Evolutionary conservation across 192 early-diverging fungal genomes (phyloP).

Genomic region (Backusella liffmaniae): DNA sequence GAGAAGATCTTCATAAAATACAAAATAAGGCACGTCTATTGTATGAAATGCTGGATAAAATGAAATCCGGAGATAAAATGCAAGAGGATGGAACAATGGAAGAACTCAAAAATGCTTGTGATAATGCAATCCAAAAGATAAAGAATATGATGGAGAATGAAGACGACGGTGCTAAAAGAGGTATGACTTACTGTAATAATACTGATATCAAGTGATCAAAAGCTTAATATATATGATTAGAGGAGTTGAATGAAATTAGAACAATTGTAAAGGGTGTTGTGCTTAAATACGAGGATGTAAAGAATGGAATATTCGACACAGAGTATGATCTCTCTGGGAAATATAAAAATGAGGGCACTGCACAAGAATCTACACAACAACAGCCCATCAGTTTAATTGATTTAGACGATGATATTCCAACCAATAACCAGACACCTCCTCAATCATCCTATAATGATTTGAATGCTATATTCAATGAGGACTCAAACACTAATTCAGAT

Average conservation of each 20-base stretch:
- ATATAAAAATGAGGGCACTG: neutral
- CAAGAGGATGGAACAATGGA: conserved; percentile 25
- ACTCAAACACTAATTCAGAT: neutral
- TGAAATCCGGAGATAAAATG: conserved; percentile 53
- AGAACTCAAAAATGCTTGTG: conserved; percentile 66
- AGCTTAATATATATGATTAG: neutral
- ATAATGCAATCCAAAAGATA: conserved; percentile 65
- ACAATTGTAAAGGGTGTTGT: conserved; percentile 77
- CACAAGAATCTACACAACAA: conserved; percentile 1
- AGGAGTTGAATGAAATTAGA: conserved; percentile 44
- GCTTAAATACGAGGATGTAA: conserved; percentile 60
- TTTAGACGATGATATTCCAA: conserved; percentile 29
- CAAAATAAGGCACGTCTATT: conserved; percentile 73
- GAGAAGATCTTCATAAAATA: conserved; percentile 78
- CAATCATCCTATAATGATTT: conserved; percentile 18
- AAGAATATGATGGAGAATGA: conserved; percentile 66
- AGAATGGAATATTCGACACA: conserved; percentile 44
- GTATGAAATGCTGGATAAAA: conserved; percentile 77
- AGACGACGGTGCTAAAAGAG: conserved; percentile 72
- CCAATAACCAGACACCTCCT: neutral
- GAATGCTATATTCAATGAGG: conserved; percentile 8
- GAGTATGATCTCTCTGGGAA: conserved; percentile 26
- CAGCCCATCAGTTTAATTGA: conserved; percentile 46
- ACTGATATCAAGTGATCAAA: neutral
- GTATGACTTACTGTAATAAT: conserved; percentile 32